A percentile compares a stretch with the other conserved stretches of the same genome.
Conservation (phyloP, 441 rosid genomes). For the Syzygium syzygioides region DNA sequence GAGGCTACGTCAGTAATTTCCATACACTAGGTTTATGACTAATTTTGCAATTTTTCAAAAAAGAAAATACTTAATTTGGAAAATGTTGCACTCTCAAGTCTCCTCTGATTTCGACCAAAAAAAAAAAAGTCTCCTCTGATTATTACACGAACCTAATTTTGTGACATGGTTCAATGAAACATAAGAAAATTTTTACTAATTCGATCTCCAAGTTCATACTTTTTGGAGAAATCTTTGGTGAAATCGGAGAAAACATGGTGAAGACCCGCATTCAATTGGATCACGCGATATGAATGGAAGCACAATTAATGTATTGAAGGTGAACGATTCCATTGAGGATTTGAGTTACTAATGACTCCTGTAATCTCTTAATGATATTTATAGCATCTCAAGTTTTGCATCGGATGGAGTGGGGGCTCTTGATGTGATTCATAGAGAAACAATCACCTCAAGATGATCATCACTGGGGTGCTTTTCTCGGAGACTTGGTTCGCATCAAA, state of each 20-base stretch:
- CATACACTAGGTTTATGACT: too few relatives aligned
- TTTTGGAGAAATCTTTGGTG: neutral
- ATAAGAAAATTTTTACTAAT: neutral
- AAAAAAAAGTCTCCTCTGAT: neutral
- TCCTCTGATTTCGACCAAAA: too few relatives aligned
- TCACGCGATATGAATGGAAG: neutral
- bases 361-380: neutral
- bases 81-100: neutral
- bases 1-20: too few relatives aligned
- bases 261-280: neutral
- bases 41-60: too few relatives aligned
- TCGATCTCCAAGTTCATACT: neutral
- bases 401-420: neutral
- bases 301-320: neutral
- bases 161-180: neutral
- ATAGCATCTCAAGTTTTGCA: neutral
- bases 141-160: neutral
- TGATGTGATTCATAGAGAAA: neutral
- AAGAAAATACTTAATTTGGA: neutral
- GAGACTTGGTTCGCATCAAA: neutral
- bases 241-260: neutral
- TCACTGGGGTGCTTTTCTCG: neutral
- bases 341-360: neutral
- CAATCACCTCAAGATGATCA: neutral
- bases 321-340: neutral